phyloP scores from a whole-genome alignment of 371 early-diverging fungal genomes.

The Umbelopsis sp. region DNA sequence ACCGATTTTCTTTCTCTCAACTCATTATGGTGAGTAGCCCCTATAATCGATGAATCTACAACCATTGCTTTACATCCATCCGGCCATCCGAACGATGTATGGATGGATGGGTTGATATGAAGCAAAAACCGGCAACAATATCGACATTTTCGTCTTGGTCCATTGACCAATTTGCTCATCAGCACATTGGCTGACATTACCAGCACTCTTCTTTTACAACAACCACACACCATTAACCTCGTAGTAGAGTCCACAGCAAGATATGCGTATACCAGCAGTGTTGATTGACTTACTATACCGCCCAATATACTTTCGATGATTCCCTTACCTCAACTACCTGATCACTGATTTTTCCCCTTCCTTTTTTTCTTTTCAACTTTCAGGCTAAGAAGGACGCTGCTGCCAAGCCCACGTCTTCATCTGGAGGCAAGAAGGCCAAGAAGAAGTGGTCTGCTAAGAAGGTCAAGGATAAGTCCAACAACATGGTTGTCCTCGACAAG shows the following conservation, averaged over 20 bases:
- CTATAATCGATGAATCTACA: background rate
- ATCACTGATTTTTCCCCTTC: background rate
- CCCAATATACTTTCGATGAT: background rate
- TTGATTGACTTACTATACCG: too few relatives aligned
- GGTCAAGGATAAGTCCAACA: slow-evolving; percentile 97
- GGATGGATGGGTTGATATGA: background rate
- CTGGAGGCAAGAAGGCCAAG: slow-evolving; percentile 89
- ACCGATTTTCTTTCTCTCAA: slow-evolving; percentile 17
- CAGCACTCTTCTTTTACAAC: background rate
- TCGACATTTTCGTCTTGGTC: background rate
- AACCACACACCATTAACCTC: background rate
- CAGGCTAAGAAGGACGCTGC: slow-evolving; percentile 72
- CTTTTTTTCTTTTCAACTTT: background rate
- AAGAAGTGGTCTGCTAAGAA: slow-evolving; percentile 98
- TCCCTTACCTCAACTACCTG: background rate
- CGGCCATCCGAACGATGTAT: background rate
- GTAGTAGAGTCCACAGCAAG: too few relatives aligned
- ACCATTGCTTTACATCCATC: background rate
- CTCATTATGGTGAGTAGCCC: slow-evolving; percentile 17
- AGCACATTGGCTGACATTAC: background rate
- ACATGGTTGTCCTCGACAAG: slow-evolving; percentile 91
- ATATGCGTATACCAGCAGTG: too few relatives aligned
- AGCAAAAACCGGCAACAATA: background rate
- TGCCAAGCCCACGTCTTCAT: slow-evolving; percentile 70
- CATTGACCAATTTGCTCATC: background rate